Base-by-base conservation (phyloP, 208 protist species). In the Vickermania ingenoplastis region DNA sequence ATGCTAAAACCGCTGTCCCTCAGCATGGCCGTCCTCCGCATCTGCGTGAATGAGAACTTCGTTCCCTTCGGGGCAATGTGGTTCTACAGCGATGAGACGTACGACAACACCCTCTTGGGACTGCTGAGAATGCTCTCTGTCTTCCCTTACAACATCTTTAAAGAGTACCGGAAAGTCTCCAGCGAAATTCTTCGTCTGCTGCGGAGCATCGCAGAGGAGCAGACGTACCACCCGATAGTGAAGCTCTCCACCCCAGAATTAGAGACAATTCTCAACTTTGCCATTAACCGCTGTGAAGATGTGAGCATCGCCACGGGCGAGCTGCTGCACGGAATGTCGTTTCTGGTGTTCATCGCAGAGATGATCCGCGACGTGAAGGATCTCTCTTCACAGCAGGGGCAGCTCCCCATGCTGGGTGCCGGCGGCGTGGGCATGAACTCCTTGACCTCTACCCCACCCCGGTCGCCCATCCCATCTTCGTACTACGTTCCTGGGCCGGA, bases 31-130 rank as follows among this genome's bases (percentile, higher is more conserved):
- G 68, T 78, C 41, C 53, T 91, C 50, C 74, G 73, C 29, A 67
- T 62, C 54, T 89, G 83, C 57, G 65, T 94, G 31, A 61, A 75
- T 41, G 77, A 73, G 14, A 73, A 69, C 48, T 91, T 90, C 64
- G 79, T 89, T 2, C 83, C 86, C 0, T 75, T 91, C 30, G 86
- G 83, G 1, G 86, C 86, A 2, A 94, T 94, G 86, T 73, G 71
- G 54, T 87, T 77, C 65, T 94, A 94, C 71, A 66, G 73, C 58
- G 86, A 94, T 54, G 73, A 86, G n/a, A 80, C 76, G 1, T 94
- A 86, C 73, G 86, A 94, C 63, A 75, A 67, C 66, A 79, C 73
- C 21, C 58, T 86, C 48, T 67, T 86, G 48, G 73, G 75, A 1
- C 63, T 89, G 24, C 57, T 94, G 27, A 67, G 77, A 24, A 91